Base-by-base conservation (phyloP, 2,329 filamentous ascomycete species). In the Beauveria pseudobassiana region DNA sequence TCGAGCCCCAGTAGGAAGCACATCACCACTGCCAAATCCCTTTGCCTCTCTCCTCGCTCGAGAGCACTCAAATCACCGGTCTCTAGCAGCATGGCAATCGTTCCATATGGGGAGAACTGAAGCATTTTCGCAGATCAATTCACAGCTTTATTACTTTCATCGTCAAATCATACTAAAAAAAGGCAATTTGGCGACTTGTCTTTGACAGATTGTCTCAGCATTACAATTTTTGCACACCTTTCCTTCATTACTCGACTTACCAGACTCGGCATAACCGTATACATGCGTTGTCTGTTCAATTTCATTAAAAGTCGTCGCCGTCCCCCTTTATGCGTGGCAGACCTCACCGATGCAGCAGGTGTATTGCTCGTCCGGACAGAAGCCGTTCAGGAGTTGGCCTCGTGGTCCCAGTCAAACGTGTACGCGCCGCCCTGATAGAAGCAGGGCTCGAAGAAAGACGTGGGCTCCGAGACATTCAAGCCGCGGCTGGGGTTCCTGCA, bases 51-150 rank as follows among this genome's bases (percentile, higher is more conserved):
- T 59, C 75, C 71, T 62, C 80, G 73, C 61, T 70, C 71, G 59
- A 79, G 75, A 3, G 77, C 75, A 8, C 73, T 75, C 9, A 75
- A 72, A 55, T 79, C 74, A 56, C 78, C 73, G 52, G 78, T 78
- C 4, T 16, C 12, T 6, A 38, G 12, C 34, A 38, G 12, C 34
- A 38, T 38, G 34, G 12, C 12, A 16, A 38, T 38, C 34, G 34
- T 38, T 14, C 34, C 34, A 5, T 0, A 16, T 38, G 34, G 5
- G 2, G 3, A 38, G 3, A 16, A 2, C 1, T 10, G 12, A 38
- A 34, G 10, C 34, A 14, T 5, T 14, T 5, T 6, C 5, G 5
- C 34, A 38, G 34, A 38, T 38, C 1, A 14, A 14, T 10, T 38
- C 12, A 14, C 34, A 38, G 34, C 12, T 14, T 14, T 38, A 38